Percentiles rank a stretch among this genome's conserved stretches.
Evolutionary conservation across 306 rosid species (phyloP).

Genomic region (Cucurbita pepo): DNA sequence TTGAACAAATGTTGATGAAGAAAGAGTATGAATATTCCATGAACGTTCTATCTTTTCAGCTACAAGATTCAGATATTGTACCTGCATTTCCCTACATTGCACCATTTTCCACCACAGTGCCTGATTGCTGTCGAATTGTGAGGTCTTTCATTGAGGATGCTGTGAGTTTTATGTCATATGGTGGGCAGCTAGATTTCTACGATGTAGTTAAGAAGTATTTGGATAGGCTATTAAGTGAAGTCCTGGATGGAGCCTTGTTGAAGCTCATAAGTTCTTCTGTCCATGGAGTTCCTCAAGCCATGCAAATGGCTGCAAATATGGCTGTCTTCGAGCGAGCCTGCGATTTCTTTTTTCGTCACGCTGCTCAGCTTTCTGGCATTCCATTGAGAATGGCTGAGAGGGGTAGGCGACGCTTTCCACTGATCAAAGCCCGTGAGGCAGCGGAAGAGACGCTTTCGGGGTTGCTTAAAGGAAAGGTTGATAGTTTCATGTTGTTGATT

Average conservation of each 20-base stretch:
- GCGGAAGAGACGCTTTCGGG: slow-evolving; percentile 61
- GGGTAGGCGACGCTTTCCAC: slow-evolving; percentile 78
- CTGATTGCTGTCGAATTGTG: slow-evolving; percentile 94
- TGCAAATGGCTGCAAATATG: slow-evolving; percentile 98
- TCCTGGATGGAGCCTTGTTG: slow-evolving; percentile 57
- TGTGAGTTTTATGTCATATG: slow-evolving; percentile 92
- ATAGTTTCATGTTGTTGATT: slow-evolving; percentile 70
- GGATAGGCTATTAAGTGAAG: slow-evolving; percentile 73
- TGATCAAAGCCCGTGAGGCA: slow-evolving; percentile 74
- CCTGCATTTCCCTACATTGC: slow-evolving; percentile 94
- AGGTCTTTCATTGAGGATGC: slow-evolving; percentile 95
- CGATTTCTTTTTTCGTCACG: slow-evolving; percentile 93
- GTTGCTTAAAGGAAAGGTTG: slow-evolving; percentile 42
- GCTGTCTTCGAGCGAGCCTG: slow-evolving; percentile 90
- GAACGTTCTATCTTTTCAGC: slow-evolving; percentile 95
- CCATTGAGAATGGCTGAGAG: slow-evolving; percentile 90
- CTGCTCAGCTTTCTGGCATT: slow-evolving; percentile 94
- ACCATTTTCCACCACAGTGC: slow-evolving; percentile 84
- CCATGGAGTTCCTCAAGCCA: slow-evolving; percentile 78
- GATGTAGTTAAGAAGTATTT: slow-evolving; percentile 86
- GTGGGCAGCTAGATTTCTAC: slow-evolving; percentile 92
- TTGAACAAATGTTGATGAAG: slow-evolving; percentile 96
- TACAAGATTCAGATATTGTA: slow-evolving; percentile 64
- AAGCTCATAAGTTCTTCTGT: slow-evolving; percentile 66
- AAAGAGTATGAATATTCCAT: slow-evolving; percentile 92